Percentiles rank a stretch among this genome's conserved stretches.
These are phyloP conservation scores for Fusarium humuli DNA, from an alignment of 2,329 filamentous ascomycete species.

Conservation along the genomic window DNA sequence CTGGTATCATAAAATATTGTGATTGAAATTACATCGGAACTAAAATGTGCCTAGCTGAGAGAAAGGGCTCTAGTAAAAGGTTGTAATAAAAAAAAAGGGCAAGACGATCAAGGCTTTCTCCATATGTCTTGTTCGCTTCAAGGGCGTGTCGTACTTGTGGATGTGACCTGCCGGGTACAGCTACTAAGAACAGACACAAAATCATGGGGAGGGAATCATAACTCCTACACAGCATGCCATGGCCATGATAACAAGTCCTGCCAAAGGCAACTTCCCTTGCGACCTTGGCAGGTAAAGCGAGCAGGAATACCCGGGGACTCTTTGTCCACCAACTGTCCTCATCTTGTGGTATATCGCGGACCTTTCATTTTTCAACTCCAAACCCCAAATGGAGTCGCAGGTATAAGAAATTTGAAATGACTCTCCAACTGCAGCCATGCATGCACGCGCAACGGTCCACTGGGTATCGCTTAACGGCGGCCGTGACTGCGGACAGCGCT, in stretches of 20 bases:
- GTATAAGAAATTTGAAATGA: conserved; percentile 46
- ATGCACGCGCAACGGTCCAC: conserved; percentile 32
- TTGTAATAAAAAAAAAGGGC: conserved; percentile 53
- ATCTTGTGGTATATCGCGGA: conserved; percentile 49
- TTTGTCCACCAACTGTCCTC: conserved; percentile 34
- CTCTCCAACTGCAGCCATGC: conserved; percentile 48
- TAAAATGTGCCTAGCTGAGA: conserved; percentile 55
- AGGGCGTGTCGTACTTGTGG: conserved; percentile 37
- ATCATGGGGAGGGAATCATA: conserved; percentile 44
- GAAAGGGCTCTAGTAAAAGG: conserved; percentile 50
- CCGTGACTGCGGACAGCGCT: conserved; percentile 90
- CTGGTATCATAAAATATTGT: conserved; percentile 60
- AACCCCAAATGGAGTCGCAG: conserved; percentile 48
- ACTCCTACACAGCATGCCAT: conserved; percentile 43
- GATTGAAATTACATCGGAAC: conserved; percentile 61
- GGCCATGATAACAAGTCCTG: conserved; percentile 39
- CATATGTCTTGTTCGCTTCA: conserved; percentile 46
- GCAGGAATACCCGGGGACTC: conserved; percentile 50
- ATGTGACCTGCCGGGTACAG: conserved; percentile 40
- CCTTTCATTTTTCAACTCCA: conserved; percentile 53
- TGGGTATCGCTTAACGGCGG: conserved; percentile 74
- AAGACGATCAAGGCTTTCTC: conserved; percentile 53
- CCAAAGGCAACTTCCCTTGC: conserved; percentile 24
- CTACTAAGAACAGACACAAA: conserved; percentile 42
- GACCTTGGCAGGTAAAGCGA: conserved; percentile 35